Conservation (phyloP, 2,329 filamentous ascomycete species). For the Chrysoporthe austroafricana region DNA sequence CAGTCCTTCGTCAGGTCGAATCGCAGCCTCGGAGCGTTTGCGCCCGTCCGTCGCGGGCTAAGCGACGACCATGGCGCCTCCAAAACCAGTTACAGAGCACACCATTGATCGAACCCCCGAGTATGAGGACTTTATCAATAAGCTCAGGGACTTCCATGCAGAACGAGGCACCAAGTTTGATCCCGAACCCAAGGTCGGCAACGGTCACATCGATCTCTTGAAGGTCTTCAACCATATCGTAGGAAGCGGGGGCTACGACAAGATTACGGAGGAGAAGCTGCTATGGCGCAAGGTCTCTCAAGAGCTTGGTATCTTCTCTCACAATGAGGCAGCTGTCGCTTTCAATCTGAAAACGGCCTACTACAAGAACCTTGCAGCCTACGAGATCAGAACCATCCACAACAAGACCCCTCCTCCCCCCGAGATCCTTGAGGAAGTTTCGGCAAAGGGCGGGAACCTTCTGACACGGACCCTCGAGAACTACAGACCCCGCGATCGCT, state of each 20-base stretch:
- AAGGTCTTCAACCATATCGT: slow-evolving; percentile 80
- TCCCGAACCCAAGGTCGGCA: slow-evolving; percentile 78
- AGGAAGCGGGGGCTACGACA: slow-evolving; percentile 82
- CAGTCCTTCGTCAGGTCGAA: background rate
- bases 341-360: slow-evolving; percentile 87
- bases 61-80: slow-evolving; percentile 38
- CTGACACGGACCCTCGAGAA: slow-evolving; percentile 79
- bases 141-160: slow-evolving; percentile 73
- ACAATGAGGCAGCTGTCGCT: slow-evolving; percentile 79
- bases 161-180: slow-evolving; percentile 81
- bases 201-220: slow-evolving; percentile 74
- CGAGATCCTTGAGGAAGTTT: slow-evolving; percentile 85
- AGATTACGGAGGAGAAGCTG: slow-evolving; percentile 80
- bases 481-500: slow-evolving; percentile 56
- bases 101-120: slow-evolving; percentile 66
- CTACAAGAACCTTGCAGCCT: slow-evolving; percentile 87
- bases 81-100: slow-evolving; percentile 36
- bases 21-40: background rate
- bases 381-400: slow-evolving; percentile 80
- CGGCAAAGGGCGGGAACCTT: slow-evolving; percentile 82
- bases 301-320: slow-evolving; percentile 74
- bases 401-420: slow-evolving; percentile 82
- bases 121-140: slow-evolving; percentile 78
- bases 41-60: slow-evolving; percentile 12
- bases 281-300: slow-evolving; percentile 81